Evolutionary conservation across 371 early-diverging fungal genomes (phyloP).

Genomic region (Zopfochytrium polystomum): DNA sequence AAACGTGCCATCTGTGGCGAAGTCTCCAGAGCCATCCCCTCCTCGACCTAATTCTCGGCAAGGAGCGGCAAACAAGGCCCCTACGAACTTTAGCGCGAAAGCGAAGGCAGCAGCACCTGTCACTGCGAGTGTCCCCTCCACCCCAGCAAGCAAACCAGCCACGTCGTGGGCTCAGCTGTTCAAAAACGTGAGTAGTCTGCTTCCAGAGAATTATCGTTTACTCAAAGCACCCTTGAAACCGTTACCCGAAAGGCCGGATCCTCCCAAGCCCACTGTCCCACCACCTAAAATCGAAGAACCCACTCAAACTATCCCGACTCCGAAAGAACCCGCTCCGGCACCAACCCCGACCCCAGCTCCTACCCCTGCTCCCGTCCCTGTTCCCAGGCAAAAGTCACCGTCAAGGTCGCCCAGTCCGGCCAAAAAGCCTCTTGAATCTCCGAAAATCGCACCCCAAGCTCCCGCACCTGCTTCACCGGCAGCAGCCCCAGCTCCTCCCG

Average conservation of each 20-base stretch:
- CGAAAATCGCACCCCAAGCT: too few species aligned
- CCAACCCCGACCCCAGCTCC: slow-evolving; percentile 3
- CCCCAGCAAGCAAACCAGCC: slow-evolving; percentile 19
- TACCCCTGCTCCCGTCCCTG: too few species aligned
- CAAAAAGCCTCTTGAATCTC: too few species aligned
- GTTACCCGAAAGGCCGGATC: slow-evolving; percentile 42
- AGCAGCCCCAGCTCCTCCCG: too few species aligned
- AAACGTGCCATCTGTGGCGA: not conserved
- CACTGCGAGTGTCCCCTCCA: slow-evolving; percentile 3
- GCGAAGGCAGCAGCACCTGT: slow-evolving; percentile 5
- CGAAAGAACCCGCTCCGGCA: slow-evolving; percentile 17
- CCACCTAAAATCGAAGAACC: slow-evolving; percentile 31
- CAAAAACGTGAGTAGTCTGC: slow-evolving; percentile 65
- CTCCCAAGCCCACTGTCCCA: slow-evolving; percentile 47
- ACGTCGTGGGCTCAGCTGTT: slow-evolving; percentile 76
- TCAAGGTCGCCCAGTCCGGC: too few species aligned
- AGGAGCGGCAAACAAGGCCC: slow-evolving; percentile 34
- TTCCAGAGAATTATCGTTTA: too few species aligned
- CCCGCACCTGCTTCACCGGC: slow-evolving; percentile 14
- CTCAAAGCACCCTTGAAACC: too few species aligned
- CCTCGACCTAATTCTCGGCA: slow-evolving; percentile 12
- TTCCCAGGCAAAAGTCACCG: too few species aligned
- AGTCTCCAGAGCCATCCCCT: not conserved
- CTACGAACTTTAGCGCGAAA: not conserved
- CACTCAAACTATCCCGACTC: too few species aligned